phyloP scores from a whole-genome alignment of 768 basidiomycete genomes.

The Udeniomyces megalosporus region DNA sequence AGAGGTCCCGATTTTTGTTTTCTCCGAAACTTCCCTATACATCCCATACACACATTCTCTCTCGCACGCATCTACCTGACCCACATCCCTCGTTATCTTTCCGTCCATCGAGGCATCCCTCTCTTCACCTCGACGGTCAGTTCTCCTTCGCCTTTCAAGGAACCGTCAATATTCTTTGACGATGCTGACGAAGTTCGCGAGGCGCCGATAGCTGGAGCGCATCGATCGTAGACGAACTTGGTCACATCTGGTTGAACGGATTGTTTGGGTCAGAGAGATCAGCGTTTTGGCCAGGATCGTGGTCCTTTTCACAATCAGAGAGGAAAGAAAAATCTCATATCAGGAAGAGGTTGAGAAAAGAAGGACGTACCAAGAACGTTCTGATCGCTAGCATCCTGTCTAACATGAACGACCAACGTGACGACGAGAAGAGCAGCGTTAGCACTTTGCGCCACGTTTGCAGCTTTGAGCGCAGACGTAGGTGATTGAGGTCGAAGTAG shows the following conservation, averaged over 20 bases:
- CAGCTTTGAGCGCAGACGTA: background rate
- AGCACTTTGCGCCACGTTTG: slow-evolving; percentile 4
- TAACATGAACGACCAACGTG: slow-evolving; percentile 64
- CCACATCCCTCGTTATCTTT: too few relatives aligned
- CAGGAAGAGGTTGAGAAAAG: background rate
- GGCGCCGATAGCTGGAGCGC: slow-evolving; percentile 5
- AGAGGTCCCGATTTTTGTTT: too few relatives aligned
- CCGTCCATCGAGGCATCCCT: slow-evolving; percentile 1
- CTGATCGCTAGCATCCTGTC: slow-evolving; percentile 46
- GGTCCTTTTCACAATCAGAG: too few relatives aligned
- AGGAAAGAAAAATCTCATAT: background rate
- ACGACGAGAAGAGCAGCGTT: slow-evolving; percentile 38
- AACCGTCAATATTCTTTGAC: background rate
- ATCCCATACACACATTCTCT: too few relatives aligned
- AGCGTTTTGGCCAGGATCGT: too few relatives aligned
- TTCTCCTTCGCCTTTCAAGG: slow-evolving; percentile 10
- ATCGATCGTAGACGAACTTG: slow-evolving; percentile 14
- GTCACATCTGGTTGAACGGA: background rate
- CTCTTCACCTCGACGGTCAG: slow-evolving; percentile 14
- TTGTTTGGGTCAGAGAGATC: too few relatives aligned
- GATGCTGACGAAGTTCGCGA: background rate
- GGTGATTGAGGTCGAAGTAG: slow-evolving; percentile 2
- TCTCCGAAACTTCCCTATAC: too few relatives aligned
- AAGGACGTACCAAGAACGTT: slow-evolving; percentile 40
- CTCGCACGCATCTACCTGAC: too few relatives aligned